phyloP scores from a whole-genome alignment of 352 stramenopile species.

The Blastocystis sp. region DNA sequence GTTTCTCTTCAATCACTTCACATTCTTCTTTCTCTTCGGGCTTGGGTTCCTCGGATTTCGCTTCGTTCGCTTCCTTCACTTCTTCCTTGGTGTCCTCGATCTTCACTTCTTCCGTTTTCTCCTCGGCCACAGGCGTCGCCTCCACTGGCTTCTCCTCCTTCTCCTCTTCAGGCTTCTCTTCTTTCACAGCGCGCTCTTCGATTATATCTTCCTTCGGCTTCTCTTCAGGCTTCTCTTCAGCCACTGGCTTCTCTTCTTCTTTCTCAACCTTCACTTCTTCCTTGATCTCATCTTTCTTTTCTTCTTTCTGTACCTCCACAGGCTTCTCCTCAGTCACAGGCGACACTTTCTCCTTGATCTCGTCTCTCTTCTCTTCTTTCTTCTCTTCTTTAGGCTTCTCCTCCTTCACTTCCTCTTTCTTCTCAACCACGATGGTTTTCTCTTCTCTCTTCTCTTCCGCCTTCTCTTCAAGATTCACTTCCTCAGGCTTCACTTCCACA shows the following conservation, averaged over 20 bases:
- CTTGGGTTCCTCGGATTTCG: background rate
- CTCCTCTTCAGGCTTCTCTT: conserved; percentile 31
- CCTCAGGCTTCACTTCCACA: background rate
- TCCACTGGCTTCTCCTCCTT: background rate
- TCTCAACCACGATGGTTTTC: too few relatives aligned
- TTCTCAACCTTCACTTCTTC: background rate
- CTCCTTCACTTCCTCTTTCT: background rate
- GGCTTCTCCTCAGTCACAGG: background rate
- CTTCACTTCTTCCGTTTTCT: background rate
- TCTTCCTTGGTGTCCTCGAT: background rate
- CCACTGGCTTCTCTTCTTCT: background rate
- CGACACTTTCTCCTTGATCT: background rate
- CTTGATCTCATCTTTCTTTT: background rate
- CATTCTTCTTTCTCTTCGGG: background rate
- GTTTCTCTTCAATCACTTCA: background rate
- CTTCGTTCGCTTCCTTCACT: background rate
- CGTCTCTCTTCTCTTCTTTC: background rate
- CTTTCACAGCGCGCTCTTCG: background rate
- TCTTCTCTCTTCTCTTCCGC: background rate
- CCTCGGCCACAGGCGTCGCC: background rate
- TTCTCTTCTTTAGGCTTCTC: conserved; percentile 1
- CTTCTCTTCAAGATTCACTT: background rate
- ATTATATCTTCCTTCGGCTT: background rate
- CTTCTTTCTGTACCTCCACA: background rate
- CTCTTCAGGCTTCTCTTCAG: background rate